Evolutionary conservation across 257 asterid species (phyloP), one percentile per base, ranked within the genome.

Genomic region (Prunella vulgaris): DNA sequence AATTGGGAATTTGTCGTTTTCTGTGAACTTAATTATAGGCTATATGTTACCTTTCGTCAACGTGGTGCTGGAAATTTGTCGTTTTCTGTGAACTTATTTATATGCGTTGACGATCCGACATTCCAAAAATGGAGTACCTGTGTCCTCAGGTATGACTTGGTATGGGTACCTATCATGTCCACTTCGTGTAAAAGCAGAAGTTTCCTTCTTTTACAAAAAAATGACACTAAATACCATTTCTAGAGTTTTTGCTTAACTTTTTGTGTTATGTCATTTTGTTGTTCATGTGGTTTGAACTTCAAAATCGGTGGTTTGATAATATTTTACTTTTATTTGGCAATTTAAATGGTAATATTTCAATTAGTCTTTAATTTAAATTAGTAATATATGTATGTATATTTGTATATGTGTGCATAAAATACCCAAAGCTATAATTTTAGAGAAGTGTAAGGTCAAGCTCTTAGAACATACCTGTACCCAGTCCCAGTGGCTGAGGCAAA

Each of bases 1-100:
- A 20, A 44, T 44, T 40, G 32, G 10, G 17, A 56, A 22, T 69
- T 75, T 69, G 61, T 62, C 66, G 61, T 38, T 24, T 61, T 37
- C 48, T 54, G 30, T 53, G 7, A 5, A 22, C 15, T 53, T 53
- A 21, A 5, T 30, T 54, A 46, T 1, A 63, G 66, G 30, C 15
- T n/a, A 20, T 10, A 60, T 18, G 15, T 52, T 54, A 18, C 7
- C 32, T 14, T 54, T 27, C 63, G 15, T 14, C 10, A 22, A 27
- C 0, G 6, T 13, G 49, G 17, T 17, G 12, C 2, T 40, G 28
- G 14, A 12, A 56, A 21, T 69, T 75, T 69, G 60, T 61, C 66
- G 61, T 38, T 24, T 61, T 37, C 58, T 53, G 17, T 54, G 9
- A 7, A 24, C 35, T 54, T 54, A 10, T 17, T 51, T 51, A 6